Evolutionary conservation across 2,329 filamentous ascomycete genomes (phyloP).

Genomic region (Magnaporthiopsis rhizophila): DNA sequence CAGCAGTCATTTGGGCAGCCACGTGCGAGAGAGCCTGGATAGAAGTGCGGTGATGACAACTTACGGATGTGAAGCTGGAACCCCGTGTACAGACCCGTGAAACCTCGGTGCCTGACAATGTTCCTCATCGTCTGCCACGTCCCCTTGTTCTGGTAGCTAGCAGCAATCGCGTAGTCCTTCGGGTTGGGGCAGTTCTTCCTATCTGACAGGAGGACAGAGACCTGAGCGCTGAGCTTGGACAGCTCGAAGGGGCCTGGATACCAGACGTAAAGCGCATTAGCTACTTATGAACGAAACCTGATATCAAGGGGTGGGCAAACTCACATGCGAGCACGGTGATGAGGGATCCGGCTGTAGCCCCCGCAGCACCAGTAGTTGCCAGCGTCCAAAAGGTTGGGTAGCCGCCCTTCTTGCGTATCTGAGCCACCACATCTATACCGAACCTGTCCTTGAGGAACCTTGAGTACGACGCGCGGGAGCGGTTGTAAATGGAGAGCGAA

Average conservation of each 20-base stretch:
- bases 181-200: slow-evolving; percentile 36
- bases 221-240: slow-evolving; percentile 82
- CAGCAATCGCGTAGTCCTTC: slow-evolving; percentile 50
- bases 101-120: slow-evolving; percentile 66
- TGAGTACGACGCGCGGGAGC: slow-evolving; percentile 65
- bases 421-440: slow-evolving; percentile 61
- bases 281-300: neutral
- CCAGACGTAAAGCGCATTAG: neutral
- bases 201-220: slow-evolving; percentile 67
- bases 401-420: slow-evolving; percentile 62
- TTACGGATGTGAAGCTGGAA: slow-evolving; percentile 70
- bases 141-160: slow-evolving; percentile 70
- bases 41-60: slow-evolving; percentile 19
- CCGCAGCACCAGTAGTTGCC: slow-evolving; percentile 68
- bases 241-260: slow-evolving; percentile 68
- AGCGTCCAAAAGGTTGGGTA: slow-evolving; percentile 68
- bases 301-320: slow-evolving; percentile 16
- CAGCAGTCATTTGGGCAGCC: too few species aligned
- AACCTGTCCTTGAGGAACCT: slow-evolving; percentile 61
- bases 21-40: neutral
- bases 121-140: slow-evolving; percentile 69
- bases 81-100: slow-evolving; percentile 70
- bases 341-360: slow-evolving; percentile 69
- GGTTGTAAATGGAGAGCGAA: slow-evolving; percentile 54
- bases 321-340: slow-evolving; percentile 74